A percentile compares a stretch with the other conserved stretches of the same genome.
phyloP scores from a whole-genome alignment of 768 basidiomycete genomes.

The Xanthoconium stramineum region DNA sequence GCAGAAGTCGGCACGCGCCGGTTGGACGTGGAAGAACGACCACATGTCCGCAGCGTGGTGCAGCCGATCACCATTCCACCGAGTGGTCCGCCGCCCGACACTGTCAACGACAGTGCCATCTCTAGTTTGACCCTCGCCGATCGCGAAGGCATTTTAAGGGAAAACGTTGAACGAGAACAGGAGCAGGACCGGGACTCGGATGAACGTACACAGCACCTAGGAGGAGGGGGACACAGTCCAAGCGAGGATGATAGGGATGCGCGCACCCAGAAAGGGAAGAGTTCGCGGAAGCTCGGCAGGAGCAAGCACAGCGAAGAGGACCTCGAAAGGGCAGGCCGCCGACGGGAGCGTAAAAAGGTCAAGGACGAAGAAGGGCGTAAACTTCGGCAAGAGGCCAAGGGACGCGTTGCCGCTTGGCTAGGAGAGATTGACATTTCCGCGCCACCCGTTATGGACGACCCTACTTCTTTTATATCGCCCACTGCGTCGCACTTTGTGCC shows the following conservation, averaged over 20 bases:
- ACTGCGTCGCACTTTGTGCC: conserved; percentile 27
- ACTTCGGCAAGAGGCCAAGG: conserved; percentile 52
- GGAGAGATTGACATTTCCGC: conserved; percentile 59
- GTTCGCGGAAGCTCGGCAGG: conserved; percentile 20
- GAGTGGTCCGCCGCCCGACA: conserved; percentile 21
- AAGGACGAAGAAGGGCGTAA: conserved; percentile 38
- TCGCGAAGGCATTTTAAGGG: conserved; percentile 19
- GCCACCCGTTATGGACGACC: conserved; percentile 44
- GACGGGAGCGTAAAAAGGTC: conserved; percentile 26
- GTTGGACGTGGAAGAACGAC: conserved; percentile 28
- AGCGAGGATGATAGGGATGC: conserved; percentile 33
- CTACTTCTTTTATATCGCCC: conserved; percentile 33
- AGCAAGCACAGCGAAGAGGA: conserved; percentile 28
- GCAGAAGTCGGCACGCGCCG: conserved; percentile 71
- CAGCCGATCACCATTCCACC: conserved; percentile 40
- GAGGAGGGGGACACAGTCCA: conserved; percentile 19
- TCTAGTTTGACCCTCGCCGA: conserved; percentile 44
- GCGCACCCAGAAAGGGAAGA: conserved; percentile 29
- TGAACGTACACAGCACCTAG: conserved; percentile 31
- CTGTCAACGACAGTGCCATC: conserved; percentile 44
- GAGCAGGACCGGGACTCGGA: conserved; percentile 33
- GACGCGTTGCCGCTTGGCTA: conserved; percentile 76
- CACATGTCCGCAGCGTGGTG: conserved; percentile 37
- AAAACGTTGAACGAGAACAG: conserved; percentile 19
- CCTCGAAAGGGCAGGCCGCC: conserved; percentile 21